A percentile compares a stretch with the other conserved stretches of the same genome.
These are phyloP conservation scores for Umbellularia californica DNA, from an alignment of 164 flowering plant genomes.

Conservation along the genomic window DNA sequence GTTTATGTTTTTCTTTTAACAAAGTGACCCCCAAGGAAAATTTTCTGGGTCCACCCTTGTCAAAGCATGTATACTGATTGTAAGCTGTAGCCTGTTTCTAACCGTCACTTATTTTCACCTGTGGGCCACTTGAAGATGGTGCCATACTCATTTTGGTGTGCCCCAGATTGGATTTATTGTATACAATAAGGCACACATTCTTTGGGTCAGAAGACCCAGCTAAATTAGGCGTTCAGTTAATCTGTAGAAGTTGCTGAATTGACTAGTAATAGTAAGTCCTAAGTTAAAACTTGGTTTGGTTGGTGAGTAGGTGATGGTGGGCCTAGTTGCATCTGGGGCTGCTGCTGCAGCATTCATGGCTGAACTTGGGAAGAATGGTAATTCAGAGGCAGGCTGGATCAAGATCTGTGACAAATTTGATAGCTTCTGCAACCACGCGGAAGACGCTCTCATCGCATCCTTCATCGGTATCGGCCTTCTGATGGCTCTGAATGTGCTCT, in stretches of 20 bases:
- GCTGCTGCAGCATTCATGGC: conserved; percentile 70
- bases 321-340: conserved; percentile 41
- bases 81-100: no score
- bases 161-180: no score
- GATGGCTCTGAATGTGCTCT: conserved; percentile 27
- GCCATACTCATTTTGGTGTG: no score
- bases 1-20: no score
- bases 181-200: no score
- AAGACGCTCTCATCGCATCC: conserved; percentile 58
- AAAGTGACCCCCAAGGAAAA: no score
- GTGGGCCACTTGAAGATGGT: no score
- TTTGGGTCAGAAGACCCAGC: no score
- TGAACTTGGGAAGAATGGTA: conserved; percentile 66
- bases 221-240: no score
- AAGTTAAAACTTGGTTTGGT: background rate
- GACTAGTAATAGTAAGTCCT: background rate
- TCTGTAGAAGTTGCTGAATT: background rate
- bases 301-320: conserved; percentile 43
- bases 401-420: conserved; percentile 68
- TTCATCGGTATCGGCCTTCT: conserved; percentile 40
- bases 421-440: conserved; percentile 51
- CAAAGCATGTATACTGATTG: no score
- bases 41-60: no score
- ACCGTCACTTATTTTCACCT: no score
- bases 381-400: conserved; percentile 71